Conservation (phyloP, 1,139 yeast genomes). For the Saccharomyces pastorianus region DNA sequence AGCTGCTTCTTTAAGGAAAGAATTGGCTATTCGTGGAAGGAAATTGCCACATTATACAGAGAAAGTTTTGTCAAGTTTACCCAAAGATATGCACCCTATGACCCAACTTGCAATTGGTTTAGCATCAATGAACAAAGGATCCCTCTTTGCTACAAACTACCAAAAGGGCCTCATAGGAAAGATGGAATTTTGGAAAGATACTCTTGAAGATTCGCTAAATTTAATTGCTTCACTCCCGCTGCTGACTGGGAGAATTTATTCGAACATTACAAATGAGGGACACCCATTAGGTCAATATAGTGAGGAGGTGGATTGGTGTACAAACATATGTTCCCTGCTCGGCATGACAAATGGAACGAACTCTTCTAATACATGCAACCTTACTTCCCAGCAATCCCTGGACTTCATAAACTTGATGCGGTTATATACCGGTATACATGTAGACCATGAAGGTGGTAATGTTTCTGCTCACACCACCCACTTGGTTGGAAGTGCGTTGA, state of each 20-base stretch:
- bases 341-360: constrained; percentile 49
- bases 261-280: constrained; percentile 83
- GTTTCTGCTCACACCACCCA: constrained; percentile 97
- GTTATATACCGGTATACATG: constrained; percentile 88
- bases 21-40: constrained; percentile 76
- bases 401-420: constrained; percentile 80
- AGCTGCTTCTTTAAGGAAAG: constrained; percentile 66
- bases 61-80: constrained; percentile 74
- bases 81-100: constrained; percentile 90
- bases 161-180: constrained; percentile 74
- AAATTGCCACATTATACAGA: constrained; percentile 76
- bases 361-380: constrained; percentile 48
- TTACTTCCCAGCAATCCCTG: constrained; percentile 20
- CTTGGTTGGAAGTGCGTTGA: constrained; percentile 90
- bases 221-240: constrained; percentile 87
- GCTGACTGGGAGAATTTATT: constrained; percentile 90
- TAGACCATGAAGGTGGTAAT: constrained; percentile 98
- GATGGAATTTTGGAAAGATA: constrained; percentile 85
- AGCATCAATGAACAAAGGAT: constrained; percentile 83
- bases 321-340: constrained; percentile 72
- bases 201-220: constrained; percentile 83
- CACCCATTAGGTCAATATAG: constrained; percentile 60
- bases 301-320: constrained; percentile 74
- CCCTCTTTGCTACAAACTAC: constrained; percentile 84
- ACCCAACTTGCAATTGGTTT: constrained; percentile 92